phyloP scores from a whole-genome alignment of 2,329 filamentous ascomycete species.

The Verticillium nubilum region DNA sequence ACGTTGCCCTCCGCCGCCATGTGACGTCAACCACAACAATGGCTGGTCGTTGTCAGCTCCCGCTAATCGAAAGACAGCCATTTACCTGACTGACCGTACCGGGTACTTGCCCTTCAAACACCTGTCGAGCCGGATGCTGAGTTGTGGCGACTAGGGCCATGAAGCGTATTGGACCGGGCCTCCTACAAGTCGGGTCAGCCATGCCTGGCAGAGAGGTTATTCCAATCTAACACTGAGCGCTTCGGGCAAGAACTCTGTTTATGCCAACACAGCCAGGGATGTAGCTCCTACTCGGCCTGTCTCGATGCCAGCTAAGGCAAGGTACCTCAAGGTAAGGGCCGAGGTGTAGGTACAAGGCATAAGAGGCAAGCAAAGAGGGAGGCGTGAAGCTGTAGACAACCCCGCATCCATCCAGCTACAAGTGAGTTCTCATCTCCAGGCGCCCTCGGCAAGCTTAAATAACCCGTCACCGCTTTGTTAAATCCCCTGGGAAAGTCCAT shows the following conservation, averaged over 20 bases:
- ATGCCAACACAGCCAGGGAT: too few relatives aligned
- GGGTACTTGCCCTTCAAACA: neutral
- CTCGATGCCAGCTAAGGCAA: too few relatives aligned
- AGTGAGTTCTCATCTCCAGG: neutral
- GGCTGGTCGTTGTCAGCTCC: constrained; percentile 4
- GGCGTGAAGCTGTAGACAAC: neutral
- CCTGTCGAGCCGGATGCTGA: neutral
- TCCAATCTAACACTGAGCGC: too few relatives aligned
- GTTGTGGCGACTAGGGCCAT: neutral
- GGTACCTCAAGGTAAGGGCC: too few relatives aligned
- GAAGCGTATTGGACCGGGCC: too few relatives aligned
- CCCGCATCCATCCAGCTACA: neutral
- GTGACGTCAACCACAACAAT: constrained; percentile 9
- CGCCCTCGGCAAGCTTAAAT: neutral
- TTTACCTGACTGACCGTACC: neutral
- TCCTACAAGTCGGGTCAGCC: too few relatives aligned
- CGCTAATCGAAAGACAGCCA: neutral
- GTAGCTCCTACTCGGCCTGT: too few relatives aligned
- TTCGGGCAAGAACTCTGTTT: too few relatives aligned
- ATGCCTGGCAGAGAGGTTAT: too few relatives aligned
- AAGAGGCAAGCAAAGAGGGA: neutral
- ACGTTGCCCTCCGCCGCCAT: neutral
- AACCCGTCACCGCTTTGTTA: neutral
- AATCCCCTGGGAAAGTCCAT: too few relatives aligned
- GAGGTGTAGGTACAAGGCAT: too few relatives aligned